Percentiles rank a stretch among this genome's conserved stretches.
These are phyloP conservation scores for Cyclotella baltica DNA, from an alignment of 108 stramenopile genomes.

Conservation along the genomic window DNA sequence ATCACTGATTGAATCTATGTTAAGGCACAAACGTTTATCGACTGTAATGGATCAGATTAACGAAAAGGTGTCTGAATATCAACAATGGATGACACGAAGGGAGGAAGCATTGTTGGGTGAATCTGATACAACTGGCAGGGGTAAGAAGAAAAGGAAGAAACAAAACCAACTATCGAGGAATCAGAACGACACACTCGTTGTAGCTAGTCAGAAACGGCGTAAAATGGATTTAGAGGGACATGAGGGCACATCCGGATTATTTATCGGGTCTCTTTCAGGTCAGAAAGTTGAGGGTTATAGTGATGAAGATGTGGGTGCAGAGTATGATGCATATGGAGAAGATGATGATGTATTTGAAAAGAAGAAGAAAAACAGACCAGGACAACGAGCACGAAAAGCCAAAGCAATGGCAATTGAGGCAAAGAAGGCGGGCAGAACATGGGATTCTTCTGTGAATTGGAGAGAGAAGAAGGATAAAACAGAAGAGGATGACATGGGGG, in stretches of 20 bases:
- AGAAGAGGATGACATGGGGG: neutral
- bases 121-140: neutral
- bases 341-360: conserved; percentile 24
- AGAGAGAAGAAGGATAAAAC: conserved; percentile 60
- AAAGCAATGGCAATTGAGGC: conserved; percentile 81
- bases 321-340: conserved; percentile 31
- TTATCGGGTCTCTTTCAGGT: conserved; percentile 54
- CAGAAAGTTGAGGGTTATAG: conserved; percentile 19
- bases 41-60: conserved; percentile 69
- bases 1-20: conserved; percentile 56
- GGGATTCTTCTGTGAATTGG: conserved; percentile 75
- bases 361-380: conserved; percentile 80
- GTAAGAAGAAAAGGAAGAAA: conserved; percentile 47
- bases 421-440: conserved; percentile 66
- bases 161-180: conserved; percentile 11
- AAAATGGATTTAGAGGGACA: conserved; percentile 33
- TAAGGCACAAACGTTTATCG: conserved; percentile 69
- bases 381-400: conserved; percentile 81
- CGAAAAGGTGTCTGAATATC: conserved; percentile 76
- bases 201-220: conserved; percentile 26
- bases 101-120: conserved; percentile 36
- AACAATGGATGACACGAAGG: conserved; percentile 59
- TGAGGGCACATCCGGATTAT: conserved; percentile 51
- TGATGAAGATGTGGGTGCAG: conserved; percentile 25
- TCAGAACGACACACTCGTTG: conserved; percentile 34